Percentiles rank a stretch among this genome's conserved stretches.
Evolutionary conservation across 805 yeast genomes (phyloP).

Genomic region (Wickerhamomyces pijperi): DNA sequence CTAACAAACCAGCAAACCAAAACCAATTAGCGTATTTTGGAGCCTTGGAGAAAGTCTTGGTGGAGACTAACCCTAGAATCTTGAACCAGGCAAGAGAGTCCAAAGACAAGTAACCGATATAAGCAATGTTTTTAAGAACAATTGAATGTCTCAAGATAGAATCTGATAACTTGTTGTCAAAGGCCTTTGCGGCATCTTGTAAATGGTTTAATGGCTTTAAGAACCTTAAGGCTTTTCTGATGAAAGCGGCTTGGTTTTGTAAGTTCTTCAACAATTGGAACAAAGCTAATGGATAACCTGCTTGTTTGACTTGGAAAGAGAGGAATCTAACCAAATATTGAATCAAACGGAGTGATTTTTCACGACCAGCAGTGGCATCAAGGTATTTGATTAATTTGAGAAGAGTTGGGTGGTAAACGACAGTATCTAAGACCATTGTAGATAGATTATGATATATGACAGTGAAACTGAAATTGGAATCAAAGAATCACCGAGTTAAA

Average conservation of each 20-base stretch:
- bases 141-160: constrained; percentile 40
- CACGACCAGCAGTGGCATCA: constrained; percentile 66
- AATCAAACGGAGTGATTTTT: constrained; percentile 65
- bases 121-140: constrained; percentile 46
- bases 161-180: constrained; percentile 62
- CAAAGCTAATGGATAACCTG: constrained; percentile 38
- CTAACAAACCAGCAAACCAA: constrained; percentile 67
- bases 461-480: too few relatives aligned
- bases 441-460: too few relatives aligned
- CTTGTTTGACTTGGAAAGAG: constrained; percentile 45
- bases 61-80: constrained; percentile 41
- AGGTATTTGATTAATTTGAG: constrained; percentile 49
- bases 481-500: too few relatives aligned
- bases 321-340: constrained; percentile 76
- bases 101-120: constrained; percentile 49
- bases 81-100: constrained; percentile 53
- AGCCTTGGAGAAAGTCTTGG: constrained; percentile 33
- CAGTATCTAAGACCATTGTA: constrained; percentile 52
- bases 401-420: constrained; percentile 66
- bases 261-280: constrained; percentile 42
- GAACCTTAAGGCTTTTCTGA: constrained; percentile 77
- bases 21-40: constrained; percentile 53
- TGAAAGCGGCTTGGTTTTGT: constrained; percentile 50
- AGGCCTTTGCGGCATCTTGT: constrained; percentile 55
- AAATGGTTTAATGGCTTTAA: constrained; percentile 71